These are phyloP conservation scores for Loxodes magnus DNA, from an alignment of 73 alveolate genomes.

Conservation along the genomic window DNA sequence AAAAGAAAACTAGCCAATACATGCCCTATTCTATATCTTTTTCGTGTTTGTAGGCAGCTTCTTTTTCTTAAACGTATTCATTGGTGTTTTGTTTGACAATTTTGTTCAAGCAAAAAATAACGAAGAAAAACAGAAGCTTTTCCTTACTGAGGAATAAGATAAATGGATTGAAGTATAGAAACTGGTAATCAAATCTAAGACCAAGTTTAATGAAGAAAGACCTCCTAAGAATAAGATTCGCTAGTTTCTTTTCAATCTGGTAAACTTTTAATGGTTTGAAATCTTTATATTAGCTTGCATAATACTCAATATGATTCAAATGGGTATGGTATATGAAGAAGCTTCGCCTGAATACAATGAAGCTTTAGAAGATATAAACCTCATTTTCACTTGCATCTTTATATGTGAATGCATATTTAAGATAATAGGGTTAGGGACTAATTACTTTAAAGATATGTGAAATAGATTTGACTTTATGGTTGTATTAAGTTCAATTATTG, in stretches of 20 bases:
- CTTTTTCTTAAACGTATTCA: conserved; percentile 80
- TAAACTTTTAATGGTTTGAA: conserved; percentile 58
- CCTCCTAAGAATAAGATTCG: conserved; percentile 35
- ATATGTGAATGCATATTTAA: conserved; percentile 69
- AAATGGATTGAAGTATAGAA: conserved; percentile 54
- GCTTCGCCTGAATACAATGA: conserved; percentile 20
- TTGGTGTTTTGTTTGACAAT: conserved; percentile 88
- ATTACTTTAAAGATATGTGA: conserved; percentile 84
- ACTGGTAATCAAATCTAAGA: conserved; percentile 33
- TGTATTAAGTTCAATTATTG: conserved; percentile 71
- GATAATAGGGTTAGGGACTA: conserved; percentile 60
- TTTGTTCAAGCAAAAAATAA: conserved; percentile 68
- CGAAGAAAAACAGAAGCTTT: conserved; percentile 21
- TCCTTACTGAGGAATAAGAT: conserved; percentile 32
- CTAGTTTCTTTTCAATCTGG: conserved; percentile 64
- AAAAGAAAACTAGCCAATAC: conserved; percentile 40
- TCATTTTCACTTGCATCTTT: conserved; percentile 66
- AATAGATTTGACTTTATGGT: conserved; percentile 91
- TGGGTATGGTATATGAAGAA: conserved; percentile 74
- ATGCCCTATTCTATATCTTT: conserved; percentile 61
- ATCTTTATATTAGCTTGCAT: conserved; percentile 47
- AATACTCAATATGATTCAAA: conserved; percentile 50
- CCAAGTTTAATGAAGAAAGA: conserved; percentile 37
- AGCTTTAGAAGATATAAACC: conserved; percentile 44
- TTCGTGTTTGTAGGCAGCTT: conserved; percentile 80